Evolutionary conservation across 352 stramenopile species (phyloP).

Genomic region (Elongisporangium undulatum): DNA sequence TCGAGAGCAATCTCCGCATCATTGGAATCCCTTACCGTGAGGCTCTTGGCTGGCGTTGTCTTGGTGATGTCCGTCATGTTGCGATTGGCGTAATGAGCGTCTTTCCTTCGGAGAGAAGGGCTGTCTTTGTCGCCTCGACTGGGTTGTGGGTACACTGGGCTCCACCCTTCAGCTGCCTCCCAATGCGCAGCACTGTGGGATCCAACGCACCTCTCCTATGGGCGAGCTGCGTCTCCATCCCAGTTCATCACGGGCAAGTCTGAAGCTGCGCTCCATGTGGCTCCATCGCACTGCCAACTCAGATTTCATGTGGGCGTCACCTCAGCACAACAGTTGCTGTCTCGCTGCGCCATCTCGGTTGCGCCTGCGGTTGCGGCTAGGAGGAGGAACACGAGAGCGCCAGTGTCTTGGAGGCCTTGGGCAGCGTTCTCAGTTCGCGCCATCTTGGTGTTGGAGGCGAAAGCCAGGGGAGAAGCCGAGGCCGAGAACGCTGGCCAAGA

Average conservation of each 20-base stretch:
- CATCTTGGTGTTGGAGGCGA: no score
- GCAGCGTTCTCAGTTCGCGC: no score
- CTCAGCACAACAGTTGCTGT: no score
- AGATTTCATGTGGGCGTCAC: conserved; percentile 1
- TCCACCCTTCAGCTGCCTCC: neutral
- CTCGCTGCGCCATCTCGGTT: neutral
- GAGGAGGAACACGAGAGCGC: neutral
- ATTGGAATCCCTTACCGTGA: neutral
- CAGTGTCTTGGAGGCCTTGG: no score
- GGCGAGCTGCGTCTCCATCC: no score
- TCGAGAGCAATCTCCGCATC: neutral
- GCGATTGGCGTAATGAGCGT: neutral
- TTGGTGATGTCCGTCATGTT: neutral
- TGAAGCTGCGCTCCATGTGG: neutral
- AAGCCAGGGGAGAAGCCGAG: no score
- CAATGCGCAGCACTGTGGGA: neutral
- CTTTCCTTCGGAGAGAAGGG: neutral
- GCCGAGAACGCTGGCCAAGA: no score
- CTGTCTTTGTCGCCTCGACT: neutral
- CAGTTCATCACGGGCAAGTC: no score
- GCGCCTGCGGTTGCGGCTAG: neutral
- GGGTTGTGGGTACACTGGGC: neutral
- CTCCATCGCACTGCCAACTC: neutral
- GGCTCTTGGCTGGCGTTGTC: neutral
- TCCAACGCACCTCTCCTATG: no score